Base-by-base conservation (phyloP, 805 yeast genomes). In the Lachancea sp. region DNA sequence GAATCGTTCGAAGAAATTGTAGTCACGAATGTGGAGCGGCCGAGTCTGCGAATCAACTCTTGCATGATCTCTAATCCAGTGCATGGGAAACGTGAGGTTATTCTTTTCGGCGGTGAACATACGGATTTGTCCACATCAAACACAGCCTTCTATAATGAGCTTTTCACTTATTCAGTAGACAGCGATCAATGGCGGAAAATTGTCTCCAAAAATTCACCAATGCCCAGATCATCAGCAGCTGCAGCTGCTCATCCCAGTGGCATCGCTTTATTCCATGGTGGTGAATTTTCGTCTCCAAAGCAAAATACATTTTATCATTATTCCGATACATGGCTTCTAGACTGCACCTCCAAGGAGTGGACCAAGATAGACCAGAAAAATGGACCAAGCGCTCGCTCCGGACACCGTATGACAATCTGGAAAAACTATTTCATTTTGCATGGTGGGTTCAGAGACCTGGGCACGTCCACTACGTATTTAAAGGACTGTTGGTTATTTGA, bases 221-320 rank as follows among this genome's bases (percentile, higher is more conserved):
- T 89, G 57, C 96, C 96, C 1, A 69, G 98, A 47, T 84, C 95
- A 0, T 87, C 96, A 0, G 96, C 94, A 51, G 84, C 95, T 1
- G 84, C 89, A 86, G 80, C 89, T 46, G 81, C 85, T 0, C 97
- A 90, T 62, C 95, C 96, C 1, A 77, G 88, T 2, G 97, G 97
- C 8, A 68, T 89, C 2, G 74, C 86, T 20, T 60, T 90, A 45
- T 64, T 90, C 69, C 92, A 87, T 65, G 98, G 97, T 36, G 98
- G 98, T 54, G 98, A 90, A 63, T 90, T 92, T 53, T 85, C 96
- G 1, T 84, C 95, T 12, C 97, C 97, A 3, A 90, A 90, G 54
- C 98, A 90, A 61, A 78, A 86, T 37, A 87, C 96, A 0, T 90
- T 90, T 63, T 92, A 92, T 60, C 98, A 90, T 63, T 90, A 86